A percentile compares a stretch with the other conserved stretches of the same genome.
These are phyloP conservation scores for Inga leiocalycina DNA, from an alignment of 306 rosid species.

Conservation along the genomic window DNA sequence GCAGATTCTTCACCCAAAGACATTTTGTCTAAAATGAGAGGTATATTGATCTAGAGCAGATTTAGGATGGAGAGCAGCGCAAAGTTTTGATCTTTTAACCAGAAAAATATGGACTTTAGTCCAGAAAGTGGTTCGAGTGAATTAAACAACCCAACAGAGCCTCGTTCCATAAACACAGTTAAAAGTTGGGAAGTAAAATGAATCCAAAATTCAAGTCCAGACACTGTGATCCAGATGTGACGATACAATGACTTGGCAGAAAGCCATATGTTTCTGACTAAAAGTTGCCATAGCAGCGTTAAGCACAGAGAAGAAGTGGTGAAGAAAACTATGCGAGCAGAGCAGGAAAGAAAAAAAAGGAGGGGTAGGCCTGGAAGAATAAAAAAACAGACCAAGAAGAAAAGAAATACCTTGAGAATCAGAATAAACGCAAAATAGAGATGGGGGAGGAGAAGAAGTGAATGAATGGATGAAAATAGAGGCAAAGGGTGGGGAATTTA, in stretches of 20 bases:
- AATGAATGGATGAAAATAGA: conserved; percentile 35
- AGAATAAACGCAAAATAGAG: conserved; percentile 44
- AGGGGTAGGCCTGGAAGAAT: background rate
- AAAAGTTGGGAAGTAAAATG: background rate
- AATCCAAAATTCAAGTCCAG: conserved; percentile 3
- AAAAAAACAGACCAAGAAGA: background rate
- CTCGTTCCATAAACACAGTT: conserved; percentile 14
- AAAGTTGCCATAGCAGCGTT: background rate
- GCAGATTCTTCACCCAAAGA: conserved; percentile 4
- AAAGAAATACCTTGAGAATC: conserved; percentile 33
- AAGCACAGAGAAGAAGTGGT: background rate
- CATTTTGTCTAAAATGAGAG: conserved; percentile 1
- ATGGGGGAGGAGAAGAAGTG: conserved; percentile 18
- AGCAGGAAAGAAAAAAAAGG: no score
- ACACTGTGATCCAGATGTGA: conserved; percentile 36
- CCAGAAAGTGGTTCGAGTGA: background rate
- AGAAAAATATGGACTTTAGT: background rate
- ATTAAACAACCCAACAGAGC: conserved; percentile 21
- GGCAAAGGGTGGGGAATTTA: conserved; percentile 36
- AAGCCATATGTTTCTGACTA: conserved; percentile 18
- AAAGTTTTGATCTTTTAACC: background rate
- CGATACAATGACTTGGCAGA: background rate
- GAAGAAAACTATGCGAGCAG: background rate
- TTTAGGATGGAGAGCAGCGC: background rate
- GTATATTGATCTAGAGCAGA: background rate